Base-by-base conservation (phyloP, 768 basidiomycete species). In the Boletus rubroflammeus region DNA sequence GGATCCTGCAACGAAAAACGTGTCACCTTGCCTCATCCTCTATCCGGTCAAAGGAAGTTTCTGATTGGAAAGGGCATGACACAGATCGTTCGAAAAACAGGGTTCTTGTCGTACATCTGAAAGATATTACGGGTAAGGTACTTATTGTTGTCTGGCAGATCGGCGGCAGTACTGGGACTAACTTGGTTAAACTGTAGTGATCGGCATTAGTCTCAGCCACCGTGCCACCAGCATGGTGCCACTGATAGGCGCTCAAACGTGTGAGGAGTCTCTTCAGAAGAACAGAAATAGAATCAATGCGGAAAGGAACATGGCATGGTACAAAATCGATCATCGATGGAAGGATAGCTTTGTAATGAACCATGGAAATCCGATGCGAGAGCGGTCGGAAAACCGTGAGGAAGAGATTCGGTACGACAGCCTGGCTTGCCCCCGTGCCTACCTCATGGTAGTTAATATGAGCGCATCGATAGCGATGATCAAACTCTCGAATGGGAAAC, bases 151-250 rank as follows among this genome's bases (percentile, higher is more conserved):
- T 15, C 29, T 23, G 36, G 17, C 31, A 31, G 41, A 19, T 28
- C n/a, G 35, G 4, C 31, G 39, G 39, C 39, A 9, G 28, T 14
- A 32, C 21, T 11, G 17, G 14, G 44, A 40, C 44, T 26, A 45
- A 53, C 34, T 43, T 36, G 32, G 55, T 35, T 51, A 61, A 19
- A 19, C 8, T n/a, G 17, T 51, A 38, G 41, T 38, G 45, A 50
- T 42, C 29, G 57, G 42, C 32, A 32, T 23, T 10, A 38, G n/a
- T 19, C 32, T 10, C 26, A 13, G 3, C 32, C 42, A 34, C 26
- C 5, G 8, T 19, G 7, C 21, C 9, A 32, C 15, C 25, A 26
- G 6, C 32, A 25, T 36, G 6, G 26, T 21, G 17, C 39, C 19
- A 14, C 32, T 36, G 44, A 47, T 51, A 17, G 45, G n/a, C 47